A percentile compares a stretch with the other conserved stretches of the same genome.
Evolutionary conservation across 2,329 filamentous ascomycete species (phyloP).

Genomic region (Paecilomyces dactylethromorphus): DNA sequence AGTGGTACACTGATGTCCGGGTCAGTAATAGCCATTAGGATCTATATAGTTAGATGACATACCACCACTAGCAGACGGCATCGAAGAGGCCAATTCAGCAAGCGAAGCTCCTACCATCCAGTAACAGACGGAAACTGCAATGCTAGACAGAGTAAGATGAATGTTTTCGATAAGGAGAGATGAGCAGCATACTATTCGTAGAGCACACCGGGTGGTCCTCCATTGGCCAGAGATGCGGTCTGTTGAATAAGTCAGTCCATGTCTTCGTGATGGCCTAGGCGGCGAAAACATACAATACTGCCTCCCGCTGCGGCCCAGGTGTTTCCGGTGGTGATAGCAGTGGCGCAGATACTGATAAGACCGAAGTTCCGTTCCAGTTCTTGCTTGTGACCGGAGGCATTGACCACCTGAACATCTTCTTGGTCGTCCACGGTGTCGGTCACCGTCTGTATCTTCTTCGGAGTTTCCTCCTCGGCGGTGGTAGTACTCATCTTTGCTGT

Average conservation of each 20-base stretch:
- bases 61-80: conserved; percentile 53
- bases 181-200: conserved; percentile 50
- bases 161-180: neutral
- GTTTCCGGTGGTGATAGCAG: conserved; percentile 58
- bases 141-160: conserved; percentile 20
- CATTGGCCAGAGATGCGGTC: conserved; percentile 52
- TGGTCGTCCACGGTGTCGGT: conserved; percentile 20
- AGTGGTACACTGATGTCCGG: conserved; percentile 49
- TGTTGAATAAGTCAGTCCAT: conserved; percentile 7
- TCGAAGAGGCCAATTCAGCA: conserved; percentile 55
- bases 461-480: conserved; percentile 11
- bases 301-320: conserved; percentile 60
- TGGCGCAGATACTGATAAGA: conserved; percentile 52
- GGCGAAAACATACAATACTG: conserved; percentile 50
- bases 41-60: conserved; percentile 9
- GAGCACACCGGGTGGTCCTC: conserved; percentile 55
- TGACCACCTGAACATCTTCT: conserved; percentile 42
- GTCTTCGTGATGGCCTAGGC: conserved; percentile 22
- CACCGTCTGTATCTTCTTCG: conserved; percentile 17
- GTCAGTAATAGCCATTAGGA: neutral
- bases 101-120: conserved; percentile 53
- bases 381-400: conserved; percentile 58
- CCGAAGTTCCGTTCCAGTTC: conserved; percentile 59
- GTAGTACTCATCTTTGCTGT: neutral
- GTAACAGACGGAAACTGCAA: conserved; percentile 47